Evolutionary conservation across 768 basidiomycete genomes (phyloP), one percentile per base, ranked within the genome.

Genomic region (Multifurca ochricompacta): DNA sequence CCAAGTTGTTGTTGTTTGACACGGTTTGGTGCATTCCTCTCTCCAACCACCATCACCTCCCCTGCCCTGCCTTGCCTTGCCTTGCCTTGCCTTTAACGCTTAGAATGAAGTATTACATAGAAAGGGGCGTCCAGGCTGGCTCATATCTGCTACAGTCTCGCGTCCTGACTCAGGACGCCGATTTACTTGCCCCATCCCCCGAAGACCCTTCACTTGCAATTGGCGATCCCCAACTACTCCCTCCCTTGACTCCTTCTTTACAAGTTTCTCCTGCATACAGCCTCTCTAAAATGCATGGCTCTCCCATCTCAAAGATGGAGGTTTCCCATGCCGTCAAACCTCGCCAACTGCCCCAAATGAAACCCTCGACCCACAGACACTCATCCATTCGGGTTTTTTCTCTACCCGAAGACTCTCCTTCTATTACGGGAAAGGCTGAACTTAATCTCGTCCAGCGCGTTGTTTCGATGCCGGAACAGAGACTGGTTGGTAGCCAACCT

Each of bases 401-500:
- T 46, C 53, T 61, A 6, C 60, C 60, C 19, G 60, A 61, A 41
- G 54, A 54, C 18, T 48, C 51, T 6, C 51, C 36, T 7, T 19
- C 43, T 2, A 18, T 34, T 31, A 5, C 42, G 4, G 49, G n/a
- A 14, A 60, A 53, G 45, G 4, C n/a, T 3, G 48, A 46, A 44
- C 25, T 43, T 1, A 23, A 50, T 45, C 3, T 18, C 3, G 34
- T 35, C 14, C 52, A 53, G 27, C 53, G 60, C 4, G 51, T 61
- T 18, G 60, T 61, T 27, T 61, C 60, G 11, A 61, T 61, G 60
- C 60, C 60, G 32, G 60, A 61, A 30, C 54, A 42, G 21, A 54
- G 47, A 32, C 19, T 25, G 10, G 11, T 27, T 19, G 47, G 43
- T 7, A 41, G 46, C 21, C 54, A 47, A 21, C 43, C 53, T 6